These are phyloP conservation scores for Oidium heveae DNA, from an alignment of 2,329 filamentous ascomycete species.

Conservation along the genomic window DNA sequence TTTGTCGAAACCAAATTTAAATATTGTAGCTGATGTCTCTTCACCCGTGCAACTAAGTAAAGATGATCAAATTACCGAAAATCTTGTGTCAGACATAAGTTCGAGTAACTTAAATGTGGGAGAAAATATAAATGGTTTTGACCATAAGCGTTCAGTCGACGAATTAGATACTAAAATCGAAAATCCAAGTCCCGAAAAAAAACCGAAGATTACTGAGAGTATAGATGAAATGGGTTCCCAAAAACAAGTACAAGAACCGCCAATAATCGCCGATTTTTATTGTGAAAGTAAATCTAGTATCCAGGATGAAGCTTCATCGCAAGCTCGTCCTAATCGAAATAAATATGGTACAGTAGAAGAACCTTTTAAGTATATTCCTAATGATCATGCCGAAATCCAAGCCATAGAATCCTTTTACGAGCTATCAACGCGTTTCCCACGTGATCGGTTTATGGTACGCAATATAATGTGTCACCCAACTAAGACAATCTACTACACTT, in stretches of 20 bases:
- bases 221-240: slow-evolving; percentile 8
- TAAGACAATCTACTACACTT: slow-evolving; percentile 95
- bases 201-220: slow-evolving; percentile 3
- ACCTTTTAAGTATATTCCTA: slow-evolving; percentile 72
- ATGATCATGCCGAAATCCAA: slow-evolving; percentile 49
- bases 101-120: slow-evolving; percentile 5
- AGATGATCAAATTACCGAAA: slow-evolving; percentile 11
- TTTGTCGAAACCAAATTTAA: slow-evolving; percentile 16
- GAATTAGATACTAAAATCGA: background rate
- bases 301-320: background rate
- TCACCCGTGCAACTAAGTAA: slow-evolving; percentile 13
- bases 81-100: background rate
- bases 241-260: slow-evolving; percentile 17
- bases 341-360: slow-evolving; percentile 39
- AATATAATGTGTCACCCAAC: slow-evolving; percentile 71
- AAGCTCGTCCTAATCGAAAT: slow-evolving; percentile 7
- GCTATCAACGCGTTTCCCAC: slow-evolving; percentile 60
- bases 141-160: background rate
- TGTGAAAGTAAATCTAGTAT: background rate
- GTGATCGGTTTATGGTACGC: slow-evolving; percentile 83
- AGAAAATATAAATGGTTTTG: slow-evolving; percentile 5
- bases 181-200: slow-evolving; percentile 11
- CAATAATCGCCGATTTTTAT: slow-evolving; percentile 7
- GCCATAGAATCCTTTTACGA: slow-evolving; percentile 67
- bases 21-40: slow-evolving; percentile 18